Evolutionary conservation across 768 basidiomycete genomes (phyloP), one percentile per base, ranked within the genome.

Genomic region (Hygrophorus pudorinus): DNA sequence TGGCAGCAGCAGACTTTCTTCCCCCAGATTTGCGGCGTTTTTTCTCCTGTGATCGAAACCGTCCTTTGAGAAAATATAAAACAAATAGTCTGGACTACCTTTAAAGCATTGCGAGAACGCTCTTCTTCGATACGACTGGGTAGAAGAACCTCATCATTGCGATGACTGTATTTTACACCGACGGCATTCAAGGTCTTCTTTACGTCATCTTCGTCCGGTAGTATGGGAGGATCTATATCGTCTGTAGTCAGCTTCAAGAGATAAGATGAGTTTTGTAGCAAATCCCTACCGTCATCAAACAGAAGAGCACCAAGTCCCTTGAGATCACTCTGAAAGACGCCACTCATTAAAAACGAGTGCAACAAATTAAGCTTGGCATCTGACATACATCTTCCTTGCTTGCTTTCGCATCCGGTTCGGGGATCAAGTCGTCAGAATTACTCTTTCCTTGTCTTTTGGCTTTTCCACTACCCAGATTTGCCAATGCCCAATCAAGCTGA

Each of bases 401-500:
- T 50, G 59, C 67, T 62, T 56, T 71, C 50, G 55, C 67, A 65
- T 64, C 75, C 48, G 58, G 62, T 14, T 71, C 70, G 17, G 40
- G 44, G 3, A 71, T 57, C 58, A 75, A 65, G 46, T 71, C 70
- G 49, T 57, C 61, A 3, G 49, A 36, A 16, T 43, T 45, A 13
- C 38, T 62, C 55, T 60, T 67, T 2, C 42, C 52, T 37, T 58
- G 45, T 49, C 60, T 62, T 46, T 65, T 68, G 11, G 57, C 52
- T 39, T 62, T 64, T 20, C 62, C 59, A 4, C 65, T 65, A n/a
- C 68, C 72, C 60, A 84, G 71, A 52, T 86, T 77, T 4, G 75
- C 73, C 32, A 89, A 62, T 0, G 84, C 85, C 85, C 88, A 92
- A 53, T 89, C 84, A 17, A 89, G 64, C 49, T 91, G 78, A 5